Conservation (phyloP, 441 rosid species). For the Populus trichocarpa region DNA sequence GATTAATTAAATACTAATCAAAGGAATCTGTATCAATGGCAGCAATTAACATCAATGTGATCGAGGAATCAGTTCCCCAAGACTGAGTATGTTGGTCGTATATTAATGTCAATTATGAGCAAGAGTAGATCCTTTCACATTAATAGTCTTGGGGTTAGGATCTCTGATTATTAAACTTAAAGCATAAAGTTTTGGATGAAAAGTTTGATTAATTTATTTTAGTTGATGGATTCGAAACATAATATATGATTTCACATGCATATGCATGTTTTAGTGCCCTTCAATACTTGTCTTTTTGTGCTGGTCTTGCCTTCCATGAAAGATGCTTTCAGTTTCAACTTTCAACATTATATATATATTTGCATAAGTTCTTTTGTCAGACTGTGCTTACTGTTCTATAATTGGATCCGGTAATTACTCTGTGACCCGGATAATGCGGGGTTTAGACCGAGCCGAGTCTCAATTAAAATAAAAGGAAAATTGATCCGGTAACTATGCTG, state of each 20-base stretch:
- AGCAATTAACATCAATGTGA: background rate
- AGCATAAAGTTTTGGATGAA: background rate
- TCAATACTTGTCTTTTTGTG: constrained; percentile 24
- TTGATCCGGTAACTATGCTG: too few species aligned
- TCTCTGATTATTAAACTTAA: background rate
- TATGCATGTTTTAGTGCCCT: constrained; percentile 22
- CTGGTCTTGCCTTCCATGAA: background rate
- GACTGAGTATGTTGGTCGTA: constrained; percentile 48
- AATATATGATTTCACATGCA: constrained; percentile 14
- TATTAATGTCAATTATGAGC: constrained; percentile 9
- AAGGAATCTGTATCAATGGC: constrained; percentile 13
- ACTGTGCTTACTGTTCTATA: too few species aligned
- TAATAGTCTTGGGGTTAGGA: constrained; percentile 6
- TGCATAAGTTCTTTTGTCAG: too few species aligned
- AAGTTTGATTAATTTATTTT: background rate
- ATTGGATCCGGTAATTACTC: too few species aligned
- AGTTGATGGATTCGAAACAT: background rate
- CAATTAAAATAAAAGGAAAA: too few species aligned
- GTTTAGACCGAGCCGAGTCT: too few species aligned
- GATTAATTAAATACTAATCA: background rate
- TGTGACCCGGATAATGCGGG: too few species aligned
- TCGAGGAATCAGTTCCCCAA: constrained; percentile 24
- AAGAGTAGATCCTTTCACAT: background rate
- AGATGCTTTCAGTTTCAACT: background rate
- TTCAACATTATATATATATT: too few species aligned